These are phyloP conservation scores for Raddia distichophylla DNA, from an alignment of 176 grass and related monocot species.

Conservation along the genomic window DNA sequence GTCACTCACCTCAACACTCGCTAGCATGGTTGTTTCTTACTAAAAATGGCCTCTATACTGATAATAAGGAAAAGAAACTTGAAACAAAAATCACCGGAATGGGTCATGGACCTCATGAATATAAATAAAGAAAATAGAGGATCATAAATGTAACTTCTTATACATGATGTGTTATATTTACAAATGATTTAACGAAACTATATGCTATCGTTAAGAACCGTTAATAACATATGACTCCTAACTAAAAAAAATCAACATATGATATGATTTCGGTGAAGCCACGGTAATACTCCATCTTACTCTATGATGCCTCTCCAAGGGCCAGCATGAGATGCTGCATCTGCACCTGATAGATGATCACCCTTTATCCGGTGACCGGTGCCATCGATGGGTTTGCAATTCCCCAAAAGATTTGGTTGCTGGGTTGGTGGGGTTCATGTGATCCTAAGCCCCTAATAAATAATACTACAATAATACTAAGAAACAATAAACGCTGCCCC, in stretches of 20 bases:
- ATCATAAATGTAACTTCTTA: too few relatives aligned
- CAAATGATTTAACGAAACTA: too few relatives aligned
- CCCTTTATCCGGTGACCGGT: neutral
- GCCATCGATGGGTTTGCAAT: neutral
- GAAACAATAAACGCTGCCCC: neutral
- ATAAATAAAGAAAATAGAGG: too few relatives aligned
- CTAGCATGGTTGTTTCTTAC: too few relatives aligned
- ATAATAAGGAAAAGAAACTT: too few relatives aligned
- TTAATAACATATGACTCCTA: neutral
- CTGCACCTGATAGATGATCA: slow-evolving; percentile 3
- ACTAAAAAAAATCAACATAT: too few relatives aligned
- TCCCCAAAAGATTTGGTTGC: slow-evolving; percentile 38
- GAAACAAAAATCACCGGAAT: neutral
- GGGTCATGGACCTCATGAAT: neutral
- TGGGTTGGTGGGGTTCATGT: slow-evolving; percentile 56
- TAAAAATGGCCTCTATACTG: too few relatives aligned
- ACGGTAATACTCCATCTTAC: neutral
- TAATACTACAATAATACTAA: neutral
- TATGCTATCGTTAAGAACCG: too few relatives aligned
- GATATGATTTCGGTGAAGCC: neutral
- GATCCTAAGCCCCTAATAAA: slow-evolving; percentile 32
- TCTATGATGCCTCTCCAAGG: neutral
- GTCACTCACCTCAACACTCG: too few relatives aligned
- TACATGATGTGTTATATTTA: too few relatives aligned
- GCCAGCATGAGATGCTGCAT: neutral